phyloP scores from a whole-genome alignment of 371 early-diverging fungal species.

The Phascolomyces articulosus region DNA sequence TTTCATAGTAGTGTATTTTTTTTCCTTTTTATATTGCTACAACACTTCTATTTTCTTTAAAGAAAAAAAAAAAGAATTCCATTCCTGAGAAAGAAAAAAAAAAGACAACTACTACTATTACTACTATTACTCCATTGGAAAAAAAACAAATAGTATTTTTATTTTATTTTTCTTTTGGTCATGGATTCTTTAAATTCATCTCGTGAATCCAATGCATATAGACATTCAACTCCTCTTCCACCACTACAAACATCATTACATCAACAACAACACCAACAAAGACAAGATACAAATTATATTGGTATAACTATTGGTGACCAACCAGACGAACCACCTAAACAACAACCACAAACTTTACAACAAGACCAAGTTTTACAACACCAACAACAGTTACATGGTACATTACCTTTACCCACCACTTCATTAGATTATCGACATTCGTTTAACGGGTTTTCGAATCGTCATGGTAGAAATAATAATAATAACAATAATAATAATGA shows the following conservation, averaged over 20 bases:
- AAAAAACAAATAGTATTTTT: neutral
- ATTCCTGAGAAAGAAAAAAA: too few species aligned
- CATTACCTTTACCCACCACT: constrained; percentile 2
- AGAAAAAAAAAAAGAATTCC: too few species aligned
- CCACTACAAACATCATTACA: constrained; percentile 4
- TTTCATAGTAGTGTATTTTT: too few species aligned
- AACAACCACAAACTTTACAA: neutral
- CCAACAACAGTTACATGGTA: neutral
- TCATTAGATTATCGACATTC: constrained; percentile 22
- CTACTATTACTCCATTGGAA: too few species aligned
- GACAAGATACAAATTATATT: constrained; percentile 36
- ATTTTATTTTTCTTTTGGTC: neutral
- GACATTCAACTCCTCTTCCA: constrained; percentile 7
- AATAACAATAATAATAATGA: constrained; percentile 1
- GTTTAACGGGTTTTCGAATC: constrained; percentile 21
- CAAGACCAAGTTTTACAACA: neutral
- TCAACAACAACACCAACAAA: constrained; percentile 3
- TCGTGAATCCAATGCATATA: constrained; percentile 5
- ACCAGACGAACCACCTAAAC: constrained; percentile 12
- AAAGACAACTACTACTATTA: too few species aligned
- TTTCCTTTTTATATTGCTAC: too few species aligned
- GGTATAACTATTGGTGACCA: constrained; percentile 33
- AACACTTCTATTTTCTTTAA: too few species aligned
- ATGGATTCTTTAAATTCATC: constrained; percentile 8
- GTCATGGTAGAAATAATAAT: neutral